These are phyloP conservation scores for Marsdenia floribunda DNA, from an alignment of 257 asterid species.

Conservation along the genomic window DNA sequence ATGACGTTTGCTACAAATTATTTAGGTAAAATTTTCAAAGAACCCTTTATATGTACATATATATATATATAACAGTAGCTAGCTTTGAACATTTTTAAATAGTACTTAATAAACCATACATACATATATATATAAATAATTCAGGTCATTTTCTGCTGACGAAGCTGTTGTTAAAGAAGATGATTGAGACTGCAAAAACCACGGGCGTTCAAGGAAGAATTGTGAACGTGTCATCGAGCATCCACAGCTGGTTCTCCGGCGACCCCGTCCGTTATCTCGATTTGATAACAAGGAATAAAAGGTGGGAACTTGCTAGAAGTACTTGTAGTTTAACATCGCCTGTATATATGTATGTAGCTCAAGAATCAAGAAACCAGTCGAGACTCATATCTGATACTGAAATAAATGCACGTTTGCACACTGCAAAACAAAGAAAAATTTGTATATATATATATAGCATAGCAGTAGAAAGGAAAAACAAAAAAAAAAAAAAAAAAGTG, in stretches of 20 bases:
- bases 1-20: conserved; percentile 95
- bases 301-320: conserved; percentile 32
- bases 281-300: conserved; percentile 59
- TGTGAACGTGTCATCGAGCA: conserved; percentile 84
- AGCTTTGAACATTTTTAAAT: not conserved
- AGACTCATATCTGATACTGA: conserved; percentile 11
- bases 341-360: not conserved
- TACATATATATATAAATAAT: not conserved
- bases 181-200: conserved; percentile 51
- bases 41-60: not conserved
- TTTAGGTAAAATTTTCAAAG: conserved; percentile 39
- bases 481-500: not conserved
- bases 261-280: conserved; percentile 55
- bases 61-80: not conserved
- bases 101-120: not conserved
- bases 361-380: not conserved
- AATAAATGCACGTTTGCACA: conserved; percentile 24
- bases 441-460: too few species aligned
- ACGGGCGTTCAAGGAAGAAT: conserved; percentile 80
- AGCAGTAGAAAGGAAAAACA: not conserved
- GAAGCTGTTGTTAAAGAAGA: conserved; percentile 65
- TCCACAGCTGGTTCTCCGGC: conserved; percentile 90
- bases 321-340: not conserved
- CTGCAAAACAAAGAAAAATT: not conserved
- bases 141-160: conserved; percentile 85